Conservation (phyloP, 2,329 filamentous ascomycete genomes). For the Fusarium napiforme region DNA sequence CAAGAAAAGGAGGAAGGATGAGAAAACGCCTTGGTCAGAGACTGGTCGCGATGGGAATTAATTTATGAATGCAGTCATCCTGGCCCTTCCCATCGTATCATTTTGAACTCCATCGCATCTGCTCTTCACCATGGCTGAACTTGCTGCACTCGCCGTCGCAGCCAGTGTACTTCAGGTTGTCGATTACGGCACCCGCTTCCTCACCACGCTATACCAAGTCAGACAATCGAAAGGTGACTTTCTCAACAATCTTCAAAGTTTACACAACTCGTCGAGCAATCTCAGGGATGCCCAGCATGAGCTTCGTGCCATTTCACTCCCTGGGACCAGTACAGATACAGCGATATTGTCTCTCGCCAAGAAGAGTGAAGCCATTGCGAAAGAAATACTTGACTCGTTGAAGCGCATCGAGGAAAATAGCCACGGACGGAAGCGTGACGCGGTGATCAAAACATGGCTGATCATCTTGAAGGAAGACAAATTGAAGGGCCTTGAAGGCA, state of each 20-base stretch:
- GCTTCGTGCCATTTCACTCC: neutral
- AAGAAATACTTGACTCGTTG: neutral
- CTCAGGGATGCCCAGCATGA: neutral
- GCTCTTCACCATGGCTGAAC: neutral
- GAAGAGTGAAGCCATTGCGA: neutral
- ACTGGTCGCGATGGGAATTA: too few species aligned
- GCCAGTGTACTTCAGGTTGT: constrained; percentile 8
- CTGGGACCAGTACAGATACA: neutral
- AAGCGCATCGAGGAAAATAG: neutral
- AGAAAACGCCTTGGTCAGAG: neutral
- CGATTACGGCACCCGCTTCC: constrained; percentile 18
- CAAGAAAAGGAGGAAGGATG: neutral
- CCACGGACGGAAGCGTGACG: neutral
- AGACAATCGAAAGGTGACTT: neutral
- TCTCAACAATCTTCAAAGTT: neutral
- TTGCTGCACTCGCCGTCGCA: constrained; percentile 3
- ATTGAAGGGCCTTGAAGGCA: neutral
- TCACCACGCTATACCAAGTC: neutral
- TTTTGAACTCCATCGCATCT: neutral
- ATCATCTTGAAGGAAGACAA: constrained; percentile 1
- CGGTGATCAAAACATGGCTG: neutral
- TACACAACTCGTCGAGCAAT: neutral
- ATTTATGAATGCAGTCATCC: neutral
- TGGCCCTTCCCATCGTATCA: neutral
- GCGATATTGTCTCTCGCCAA: neutral